A percentile compares a stretch with the other conserved stretches of the same genome.
Evolutionary conservation across 768 basidiomycete genomes (phyloP).

Genomic region (Boletus barrowsii): DNA sequence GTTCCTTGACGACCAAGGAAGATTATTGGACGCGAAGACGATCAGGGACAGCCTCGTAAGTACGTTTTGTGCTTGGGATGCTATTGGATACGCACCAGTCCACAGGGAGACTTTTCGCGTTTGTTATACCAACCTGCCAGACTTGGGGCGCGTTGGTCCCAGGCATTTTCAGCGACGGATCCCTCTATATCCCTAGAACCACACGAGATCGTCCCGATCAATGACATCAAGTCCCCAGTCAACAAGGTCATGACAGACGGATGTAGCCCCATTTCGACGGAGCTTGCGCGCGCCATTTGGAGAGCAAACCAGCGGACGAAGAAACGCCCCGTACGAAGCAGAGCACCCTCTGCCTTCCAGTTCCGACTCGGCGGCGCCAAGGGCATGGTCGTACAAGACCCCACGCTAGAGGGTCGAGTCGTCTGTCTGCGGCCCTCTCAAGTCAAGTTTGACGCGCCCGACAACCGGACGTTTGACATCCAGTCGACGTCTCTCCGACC

Average conservation of each 20-base stretch:
- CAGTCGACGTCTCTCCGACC: constrained; percentile 44
- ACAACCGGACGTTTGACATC: constrained; percentile 43
- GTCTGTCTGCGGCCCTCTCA: constrained; percentile 44
- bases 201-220: constrained; percentile 33
- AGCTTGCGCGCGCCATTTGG: constrained; percentile 37
- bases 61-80: not conserved
- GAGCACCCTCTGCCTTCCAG: constrained; percentile 41
- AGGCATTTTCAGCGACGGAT: constrained; percentile 52
- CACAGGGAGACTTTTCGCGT: constrained; percentile 40
- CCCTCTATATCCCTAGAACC: constrained; percentile 38
- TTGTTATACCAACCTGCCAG: constrained; percentile 42
- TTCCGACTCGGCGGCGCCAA: constrained; percentile 47
- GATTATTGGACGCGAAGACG: constrained; percentile 17
- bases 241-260: constrained; percentile 49
- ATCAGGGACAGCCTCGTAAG: constrained; percentile 38
- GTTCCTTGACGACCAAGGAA: constrained; percentile 33
- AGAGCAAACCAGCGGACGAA: constrained; percentile 31
- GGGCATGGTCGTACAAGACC: constrained; percentile 47
- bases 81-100: not conserved
- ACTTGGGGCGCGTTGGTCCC: constrained; percentile 51
- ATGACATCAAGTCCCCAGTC: constrained; percentile 30
- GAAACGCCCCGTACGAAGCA: constrained; percentile 15
- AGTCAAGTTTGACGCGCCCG: constrained; percentile 43
- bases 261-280: constrained; percentile 43
- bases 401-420: constrained; percentile 32